Conservation (phyloP, 805 yeast genomes). For the Candida insectalens region DNA sequence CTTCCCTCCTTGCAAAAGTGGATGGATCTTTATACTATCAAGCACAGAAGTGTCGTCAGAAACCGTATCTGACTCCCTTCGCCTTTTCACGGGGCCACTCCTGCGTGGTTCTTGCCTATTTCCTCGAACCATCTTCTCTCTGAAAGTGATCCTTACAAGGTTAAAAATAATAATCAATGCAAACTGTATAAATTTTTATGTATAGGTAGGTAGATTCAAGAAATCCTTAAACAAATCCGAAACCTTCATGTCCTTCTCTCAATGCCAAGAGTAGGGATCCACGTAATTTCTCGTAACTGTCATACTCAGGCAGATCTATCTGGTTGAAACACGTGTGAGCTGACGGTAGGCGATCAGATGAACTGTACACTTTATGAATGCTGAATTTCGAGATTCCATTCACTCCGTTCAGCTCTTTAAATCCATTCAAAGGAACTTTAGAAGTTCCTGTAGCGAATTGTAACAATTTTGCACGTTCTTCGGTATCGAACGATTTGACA, state of each 20-base stretch:
- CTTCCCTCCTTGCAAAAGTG: constrained; percentile 14
- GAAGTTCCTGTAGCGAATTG: constrained; percentile 98
- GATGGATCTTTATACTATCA: constrained; percentile 21
- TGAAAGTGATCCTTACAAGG: no score
- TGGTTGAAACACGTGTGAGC: constrained; percentile 98
- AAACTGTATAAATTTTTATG: not conserved
- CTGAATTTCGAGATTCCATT: constrained; percentile 79
- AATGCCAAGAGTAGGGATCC: constrained; percentile 75
- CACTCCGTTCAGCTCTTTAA: constrained; percentile 81
- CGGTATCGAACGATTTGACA: constrained; percentile 85
- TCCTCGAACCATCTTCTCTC: no score
- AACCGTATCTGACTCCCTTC: not conserved
- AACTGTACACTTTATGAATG: constrained; percentile 82
- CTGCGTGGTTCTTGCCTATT: no score
- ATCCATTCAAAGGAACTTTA: constrained; percentile 92
- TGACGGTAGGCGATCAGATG: constrained; percentile 80
- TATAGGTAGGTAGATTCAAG: not conserved
- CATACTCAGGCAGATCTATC: constrained; percentile 87
- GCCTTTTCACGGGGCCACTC: not conserved
- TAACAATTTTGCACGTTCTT: constrained; percentile 85
- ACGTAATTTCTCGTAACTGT: constrained; percentile 75
- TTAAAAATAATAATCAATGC: not conserved
- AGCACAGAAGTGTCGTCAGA: constrained; percentile 7
- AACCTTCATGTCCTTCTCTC: constrained; percentile 93
- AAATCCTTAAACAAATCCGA: constrained; percentile 57